These are phyloP conservation scores for Auxenochlorella pyrenoidosa DNA, from an alignment of 139 green algal species.

Conservation along the genomic window DNA sequence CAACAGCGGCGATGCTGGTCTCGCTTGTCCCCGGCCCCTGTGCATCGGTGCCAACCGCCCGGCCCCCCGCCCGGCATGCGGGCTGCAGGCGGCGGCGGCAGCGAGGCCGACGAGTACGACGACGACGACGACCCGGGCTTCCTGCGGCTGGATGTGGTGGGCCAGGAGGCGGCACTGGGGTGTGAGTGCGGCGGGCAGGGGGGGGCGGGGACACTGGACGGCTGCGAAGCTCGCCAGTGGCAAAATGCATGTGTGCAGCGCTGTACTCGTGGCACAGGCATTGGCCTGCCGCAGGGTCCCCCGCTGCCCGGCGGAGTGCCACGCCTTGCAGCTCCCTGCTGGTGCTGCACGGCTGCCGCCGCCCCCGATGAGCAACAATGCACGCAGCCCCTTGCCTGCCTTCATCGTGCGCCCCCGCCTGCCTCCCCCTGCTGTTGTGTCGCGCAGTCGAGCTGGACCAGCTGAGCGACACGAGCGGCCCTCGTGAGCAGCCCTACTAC, in stretches of 20 bases:
- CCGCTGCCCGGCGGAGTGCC: too few species aligned
- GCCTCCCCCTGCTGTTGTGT: neutral
- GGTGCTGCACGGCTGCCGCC: too few species aligned
- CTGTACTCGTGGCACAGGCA: too few species aligned
- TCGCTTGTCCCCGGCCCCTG: neutral
- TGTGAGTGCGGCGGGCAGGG: slow-evolving; percentile 1
- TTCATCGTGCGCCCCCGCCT: neutral
- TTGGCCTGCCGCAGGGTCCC: too few species aligned
- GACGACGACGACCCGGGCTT: slow-evolving; percentile 80
- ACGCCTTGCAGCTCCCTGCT: too few species aligned
- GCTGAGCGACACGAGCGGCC: slow-evolving; percentile 2
- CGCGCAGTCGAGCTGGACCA: slow-evolving; percentile 33
- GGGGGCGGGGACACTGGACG: neutral
- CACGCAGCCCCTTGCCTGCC: neutral
- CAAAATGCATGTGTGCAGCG: too few species aligned
- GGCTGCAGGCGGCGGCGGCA: neutral
- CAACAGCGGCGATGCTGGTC: too few species aligned
- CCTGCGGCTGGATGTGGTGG: slow-evolving; percentile 51
- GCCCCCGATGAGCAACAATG: too few species aligned
- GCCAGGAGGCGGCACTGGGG: slow-evolving; percentile 34
- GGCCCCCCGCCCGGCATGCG: neutral
- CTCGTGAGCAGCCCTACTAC: neutral
- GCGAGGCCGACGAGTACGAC: slow-evolving; percentile 76
- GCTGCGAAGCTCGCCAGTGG: too few species aligned
- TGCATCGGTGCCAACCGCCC: neutral